These are phyloP conservation scores for Yarrowia bubula DNA, from an alignment of 805 yeast species.

Conservation along the genomic window DNA sequence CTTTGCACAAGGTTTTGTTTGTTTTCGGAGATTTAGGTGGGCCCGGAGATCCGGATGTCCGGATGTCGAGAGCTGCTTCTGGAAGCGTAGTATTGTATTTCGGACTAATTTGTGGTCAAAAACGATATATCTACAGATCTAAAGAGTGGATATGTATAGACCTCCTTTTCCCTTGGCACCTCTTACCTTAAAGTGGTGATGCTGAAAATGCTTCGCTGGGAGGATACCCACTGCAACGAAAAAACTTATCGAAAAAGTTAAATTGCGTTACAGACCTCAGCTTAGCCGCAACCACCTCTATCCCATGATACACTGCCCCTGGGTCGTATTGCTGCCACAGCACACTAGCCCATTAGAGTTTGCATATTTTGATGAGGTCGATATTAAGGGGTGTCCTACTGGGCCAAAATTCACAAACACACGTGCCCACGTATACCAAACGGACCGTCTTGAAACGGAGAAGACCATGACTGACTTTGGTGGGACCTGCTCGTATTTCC, in stretches of 20 bases:
- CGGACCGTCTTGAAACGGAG: too few relatives aligned
- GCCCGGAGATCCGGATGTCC: too few relatives aligned
- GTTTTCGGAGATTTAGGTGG: not conserved
- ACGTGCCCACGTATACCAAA: not conserved
- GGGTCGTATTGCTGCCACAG: not conserved
- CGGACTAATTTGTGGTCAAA: too few relatives aligned
- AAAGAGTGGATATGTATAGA: not conserved
- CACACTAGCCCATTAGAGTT: not conserved
- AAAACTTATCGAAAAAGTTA: not conserved
- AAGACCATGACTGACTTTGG: too few relatives aligned
- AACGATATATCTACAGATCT: too few relatives aligned
- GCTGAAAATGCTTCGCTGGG: not conserved
- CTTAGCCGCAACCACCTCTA: conserved; percentile 9
- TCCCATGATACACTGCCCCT: not conserved
- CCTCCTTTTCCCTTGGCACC: not conserved
- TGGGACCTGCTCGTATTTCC: too few relatives aligned
- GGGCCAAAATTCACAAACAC: too few relatives aligned
- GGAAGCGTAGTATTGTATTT: too few relatives aligned
- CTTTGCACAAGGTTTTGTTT: not conserved
- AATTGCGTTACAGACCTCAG: not conserved
- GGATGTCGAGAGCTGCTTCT: too few relatives aligned
- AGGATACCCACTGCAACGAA: not conserved
- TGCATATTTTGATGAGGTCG: not conserved
- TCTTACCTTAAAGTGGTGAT: not conserved
- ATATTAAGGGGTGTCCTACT: not conserved